A percentile compares a stretch with the other conserved stretches of the same genome.
phyloP scores from a whole-genome alignment of 2,329 filamentous ascomycete genomes.

The Tolypocladium album region DNA sequence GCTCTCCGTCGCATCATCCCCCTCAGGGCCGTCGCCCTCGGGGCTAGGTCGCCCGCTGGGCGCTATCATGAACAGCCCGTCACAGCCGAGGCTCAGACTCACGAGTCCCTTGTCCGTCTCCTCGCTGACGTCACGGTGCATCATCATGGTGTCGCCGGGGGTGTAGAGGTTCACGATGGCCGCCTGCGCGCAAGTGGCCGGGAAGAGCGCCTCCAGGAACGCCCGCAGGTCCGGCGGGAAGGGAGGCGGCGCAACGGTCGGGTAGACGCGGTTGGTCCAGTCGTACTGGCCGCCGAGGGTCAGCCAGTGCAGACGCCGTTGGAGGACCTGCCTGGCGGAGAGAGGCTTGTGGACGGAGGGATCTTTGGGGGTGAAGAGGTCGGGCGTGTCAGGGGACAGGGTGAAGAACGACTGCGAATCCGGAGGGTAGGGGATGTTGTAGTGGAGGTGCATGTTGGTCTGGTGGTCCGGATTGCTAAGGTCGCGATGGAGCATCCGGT shows the following conservation, averaged over 20 bases:
- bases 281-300: constrained; percentile 94
- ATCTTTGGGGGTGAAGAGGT: constrained; percentile 57
- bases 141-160: constrained; percentile 79
- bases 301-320: constrained; percentile 81
- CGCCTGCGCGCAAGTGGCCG: constrained; percentile 68
- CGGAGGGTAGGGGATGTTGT: constrained; percentile 54
- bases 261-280: constrained; percentile 83
- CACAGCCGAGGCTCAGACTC: constrained; percentile 82
- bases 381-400: constrained; percentile 35
- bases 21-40: not conserved
- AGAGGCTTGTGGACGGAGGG: constrained; percentile 64
- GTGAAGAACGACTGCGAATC: constrained; percentile 41
- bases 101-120: constrained; percentile 67
- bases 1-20: constrained; percentile 6
- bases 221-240: constrained; percentile 66
- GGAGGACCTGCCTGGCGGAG: constrained; percentile 57
- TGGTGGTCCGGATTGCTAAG: constrained; percentile 63
- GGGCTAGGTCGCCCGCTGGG: constrained; percentile 29
- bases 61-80: constrained; percentile 78
- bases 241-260: constrained; percentile 49
- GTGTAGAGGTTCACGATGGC: constrained; percentile 93
- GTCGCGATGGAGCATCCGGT: constrained; percentile 65
- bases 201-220: constrained; percentile 62
- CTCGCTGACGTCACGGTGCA: constrained; percentile 92
- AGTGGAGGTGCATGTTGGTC: constrained; percentile 86